These are phyloP conservation scores for Tuber calosporum DNA, from an alignment of 495 filamentous ascomycete species.

Conservation along the genomic window DNA sequence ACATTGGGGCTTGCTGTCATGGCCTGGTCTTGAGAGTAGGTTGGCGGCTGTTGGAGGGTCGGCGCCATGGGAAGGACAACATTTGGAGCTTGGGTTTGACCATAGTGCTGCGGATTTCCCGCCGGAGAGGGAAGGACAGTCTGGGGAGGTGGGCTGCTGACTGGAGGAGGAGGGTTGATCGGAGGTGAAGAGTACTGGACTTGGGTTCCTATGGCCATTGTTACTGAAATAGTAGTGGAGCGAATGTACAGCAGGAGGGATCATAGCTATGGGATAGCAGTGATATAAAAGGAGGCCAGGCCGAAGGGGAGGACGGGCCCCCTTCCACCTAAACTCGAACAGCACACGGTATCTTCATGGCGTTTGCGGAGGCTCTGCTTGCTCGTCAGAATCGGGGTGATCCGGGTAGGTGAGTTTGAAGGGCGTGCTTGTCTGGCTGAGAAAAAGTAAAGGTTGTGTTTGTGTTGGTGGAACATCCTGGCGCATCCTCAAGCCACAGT, in stretches of 20 bases:
- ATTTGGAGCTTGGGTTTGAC: background rate
- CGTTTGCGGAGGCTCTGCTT: background rate
- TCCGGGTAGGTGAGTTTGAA: background rate
- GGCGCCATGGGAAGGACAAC: background rate
- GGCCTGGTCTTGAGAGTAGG: conserved; percentile 3
- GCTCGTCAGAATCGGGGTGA: background rate
- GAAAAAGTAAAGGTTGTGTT: background rate
- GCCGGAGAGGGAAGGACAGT: background rate
- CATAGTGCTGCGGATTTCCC: background rate
- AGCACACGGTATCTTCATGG: background rate
- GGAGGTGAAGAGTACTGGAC: background rate
- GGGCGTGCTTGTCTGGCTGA: background rate
- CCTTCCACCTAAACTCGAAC: background rate
- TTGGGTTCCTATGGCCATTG: background rate
- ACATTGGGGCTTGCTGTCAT: background rate
- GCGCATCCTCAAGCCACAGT: background rate
- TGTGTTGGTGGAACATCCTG: background rate
- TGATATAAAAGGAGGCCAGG: background rate
- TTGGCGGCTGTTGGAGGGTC: background rate
- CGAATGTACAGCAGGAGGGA: background rate
- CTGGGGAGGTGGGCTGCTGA: background rate
- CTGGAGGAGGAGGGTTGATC: background rate
- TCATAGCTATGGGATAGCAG: background rate
- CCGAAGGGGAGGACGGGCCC: background rate
- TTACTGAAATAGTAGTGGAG: background rate